phyloP scores from a whole-genome alignment of 2,329 filamentous ascomycete genomes.

The Calonectria hongkongensis region DNA sequence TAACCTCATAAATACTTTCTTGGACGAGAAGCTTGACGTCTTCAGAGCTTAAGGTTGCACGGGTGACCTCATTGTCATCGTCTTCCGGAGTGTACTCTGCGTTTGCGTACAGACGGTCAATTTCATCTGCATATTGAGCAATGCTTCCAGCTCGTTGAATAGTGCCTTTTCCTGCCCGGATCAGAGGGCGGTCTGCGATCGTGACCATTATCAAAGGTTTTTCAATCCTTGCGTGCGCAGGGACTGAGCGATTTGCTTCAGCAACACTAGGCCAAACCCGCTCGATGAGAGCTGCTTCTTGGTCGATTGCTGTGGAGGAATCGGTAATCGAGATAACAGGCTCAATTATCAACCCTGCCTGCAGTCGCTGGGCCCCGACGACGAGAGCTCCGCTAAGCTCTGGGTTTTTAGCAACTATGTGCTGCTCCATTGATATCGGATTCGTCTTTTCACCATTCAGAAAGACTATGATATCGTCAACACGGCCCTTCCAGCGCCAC shows the following conservation, averaged over 20 bases:
- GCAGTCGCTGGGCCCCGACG: not conserved
- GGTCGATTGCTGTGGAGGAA: not conserved
- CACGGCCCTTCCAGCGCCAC: conserved; percentile 6
- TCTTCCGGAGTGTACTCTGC: not conserved
- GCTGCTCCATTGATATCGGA: conserved; percentile 8
- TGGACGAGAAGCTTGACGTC: not conserved
- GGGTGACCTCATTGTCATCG: not conserved
- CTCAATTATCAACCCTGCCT: conserved; percentile 4
- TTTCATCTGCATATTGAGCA: not conserved
- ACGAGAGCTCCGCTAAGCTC: conserved; percentile 14
- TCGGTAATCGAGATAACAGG: not conserved
- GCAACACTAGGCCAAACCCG: not conserved
- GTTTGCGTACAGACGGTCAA: not conserved
- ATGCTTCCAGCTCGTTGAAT: not conserved
- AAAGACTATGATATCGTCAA: conserved; percentile 8
- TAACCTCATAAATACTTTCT: not conserved
- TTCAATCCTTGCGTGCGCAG: not conserved
- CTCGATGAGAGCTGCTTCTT: conserved; percentile 2
- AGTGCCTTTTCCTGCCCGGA: conserved; percentile 5
- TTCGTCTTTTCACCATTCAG: conserved; percentile 7
- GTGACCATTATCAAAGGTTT: conserved; percentile 10
- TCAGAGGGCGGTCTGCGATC: not conserved
- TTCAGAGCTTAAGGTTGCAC: not conserved
- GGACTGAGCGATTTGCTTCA: not conserved
- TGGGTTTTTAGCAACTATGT: not conserved